Percentiles rank a stretch among this genome's conserved stretches.
These are phyloP conservation scores for Nothopassalora personata DNA, from an alignment of 2,329 filamentous ascomycete species.

Conservation along the genomic window DNA sequence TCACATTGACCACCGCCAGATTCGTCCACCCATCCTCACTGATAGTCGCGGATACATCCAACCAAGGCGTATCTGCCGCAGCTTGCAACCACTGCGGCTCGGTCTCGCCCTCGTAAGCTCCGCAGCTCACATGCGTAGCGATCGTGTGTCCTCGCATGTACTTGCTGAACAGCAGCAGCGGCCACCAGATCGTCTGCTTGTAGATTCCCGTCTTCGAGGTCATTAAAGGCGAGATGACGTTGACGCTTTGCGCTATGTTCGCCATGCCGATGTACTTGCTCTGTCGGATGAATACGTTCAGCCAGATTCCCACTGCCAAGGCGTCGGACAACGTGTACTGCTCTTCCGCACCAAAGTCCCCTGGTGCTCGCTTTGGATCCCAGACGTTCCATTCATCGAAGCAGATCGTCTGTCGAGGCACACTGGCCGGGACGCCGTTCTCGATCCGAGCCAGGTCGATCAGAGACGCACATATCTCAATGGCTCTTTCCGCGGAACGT, in stretches of 20 bases:
- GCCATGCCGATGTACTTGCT: slow-evolving; percentile 68
- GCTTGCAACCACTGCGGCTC: slow-evolving; percentile 60
- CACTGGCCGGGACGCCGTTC: slow-evolving; percentile 54
- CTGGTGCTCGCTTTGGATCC: slow-evolving; percentile 66
- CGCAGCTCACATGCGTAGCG: slow-evolving; percentile 58
- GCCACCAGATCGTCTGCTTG: slow-evolving; percentile 73
- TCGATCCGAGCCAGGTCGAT: slow-evolving; percentile 71
- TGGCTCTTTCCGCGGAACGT: slow-evolving; percentile 65
- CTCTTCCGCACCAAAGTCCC: slow-evolving; percentile 67
- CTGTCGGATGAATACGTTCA: slow-evolving; percentile 73
- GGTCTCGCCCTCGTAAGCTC: slow-evolving; percentile 62
- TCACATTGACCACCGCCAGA: slow-evolving; percentile 68
- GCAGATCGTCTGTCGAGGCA: slow-evolving; percentile 65
- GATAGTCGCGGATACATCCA: slow-evolving; percentile 61
- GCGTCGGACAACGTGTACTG: slow-evolving; percentile 69
- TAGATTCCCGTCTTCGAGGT: slow-evolving; percentile 59
- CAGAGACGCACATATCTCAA: slow-evolving; percentile 61
- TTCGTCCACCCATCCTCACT: slow-evolving; percentile 57
- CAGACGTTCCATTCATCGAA: slow-evolving; percentile 86
- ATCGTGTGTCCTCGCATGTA: slow-evolving; percentile 71
- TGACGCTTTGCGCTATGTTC: slow-evolving; percentile 71
- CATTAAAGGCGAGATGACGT: slow-evolving; percentile 73
- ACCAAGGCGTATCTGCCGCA: slow-evolving; percentile 62
- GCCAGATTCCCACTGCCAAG: slow-evolving; percentile 67
- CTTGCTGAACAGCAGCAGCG: slow-evolving; percentile 61